Evolutionary conservation across 768 basidiomycete species (phyloP).

Genomic region (Serendipita indica): DNA sequence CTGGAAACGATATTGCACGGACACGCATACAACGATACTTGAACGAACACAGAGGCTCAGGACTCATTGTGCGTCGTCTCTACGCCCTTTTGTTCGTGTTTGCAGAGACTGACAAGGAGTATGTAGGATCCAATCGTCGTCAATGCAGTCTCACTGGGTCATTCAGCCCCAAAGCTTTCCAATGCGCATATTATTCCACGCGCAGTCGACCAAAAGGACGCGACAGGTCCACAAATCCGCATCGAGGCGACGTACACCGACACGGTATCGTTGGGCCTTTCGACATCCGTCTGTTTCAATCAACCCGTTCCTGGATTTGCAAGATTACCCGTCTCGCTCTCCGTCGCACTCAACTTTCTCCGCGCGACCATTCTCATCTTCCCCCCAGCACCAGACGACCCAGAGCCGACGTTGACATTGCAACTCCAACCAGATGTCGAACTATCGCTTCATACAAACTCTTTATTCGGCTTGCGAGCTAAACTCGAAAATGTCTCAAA

Average conservation of each 20-base stretch:
- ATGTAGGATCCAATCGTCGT: conserved; percentile 77
- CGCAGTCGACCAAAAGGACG: conserved; percentile 15
- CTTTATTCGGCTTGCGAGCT: conserved; percentile 90
- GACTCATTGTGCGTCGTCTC: conserved; percentile 41
- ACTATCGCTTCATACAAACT: conserved; percentile 74
- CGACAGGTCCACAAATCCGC: conserved; percentile 48
- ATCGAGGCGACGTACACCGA: conserved; percentile 79
- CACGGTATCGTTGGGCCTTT: conserved; percentile 66
- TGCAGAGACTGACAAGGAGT: conserved; percentile 9
- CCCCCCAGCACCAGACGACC: conserved; percentile 40
- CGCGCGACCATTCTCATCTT: conserved; percentile 40
- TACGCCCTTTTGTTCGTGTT: not conserved
- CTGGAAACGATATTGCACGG: conserved; percentile 75
- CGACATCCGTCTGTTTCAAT: conserved; percentile 69
- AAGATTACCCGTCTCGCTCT: conserved; percentile 60
- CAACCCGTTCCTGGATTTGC: conserved; percentile 75
- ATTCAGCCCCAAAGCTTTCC: conserved; percentile 60
- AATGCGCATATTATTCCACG: conserved; percentile 44
- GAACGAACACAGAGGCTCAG: conserved; percentile 57
- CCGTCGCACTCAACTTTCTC: conserved; percentile 4
- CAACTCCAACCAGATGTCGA: conserved; percentile 75
- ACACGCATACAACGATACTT: conserved; percentile 65
- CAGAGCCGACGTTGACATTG: conserved; percentile 48
- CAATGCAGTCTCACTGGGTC: conserved; percentile 70
- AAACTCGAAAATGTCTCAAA: conserved; percentile 96